Conservation (phyloP, 495 filamentous ascomycete species). For the Penicillium nucicola region DNA sequence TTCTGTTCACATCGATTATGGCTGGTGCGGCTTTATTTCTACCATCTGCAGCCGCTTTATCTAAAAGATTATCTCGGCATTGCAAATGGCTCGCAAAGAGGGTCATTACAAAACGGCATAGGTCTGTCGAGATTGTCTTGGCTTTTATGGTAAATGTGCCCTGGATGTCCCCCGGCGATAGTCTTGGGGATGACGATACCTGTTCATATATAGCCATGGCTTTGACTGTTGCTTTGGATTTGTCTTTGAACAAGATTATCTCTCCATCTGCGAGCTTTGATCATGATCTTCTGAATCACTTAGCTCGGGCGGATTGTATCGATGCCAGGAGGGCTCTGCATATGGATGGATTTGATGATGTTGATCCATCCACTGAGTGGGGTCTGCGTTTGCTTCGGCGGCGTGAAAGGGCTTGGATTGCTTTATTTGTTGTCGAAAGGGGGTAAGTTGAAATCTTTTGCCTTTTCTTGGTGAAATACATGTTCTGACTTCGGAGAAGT, state of each 20-base stretch:
- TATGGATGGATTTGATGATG: conserved; percentile 63
- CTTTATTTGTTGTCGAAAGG: conserved; percentile 69
- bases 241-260: conserved; percentile 67
- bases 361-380: conserved; percentile 57
- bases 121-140: conserved; percentile 69
- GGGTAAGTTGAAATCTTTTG: conserved; percentile 40
- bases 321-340: conserved; percentile 60
- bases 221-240: conserved; percentile 62
- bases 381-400: conserved; percentile 59
- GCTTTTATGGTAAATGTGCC: conserved; percentile 77
- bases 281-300: conserved; percentile 41
- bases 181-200: conserved; percentile 68
- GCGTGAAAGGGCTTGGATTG: conserved; percentile 67
- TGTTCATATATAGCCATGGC: conserved; percentile 69
- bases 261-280: conserved; percentile 51
- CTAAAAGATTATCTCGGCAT: conserved; percentile 60
- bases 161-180: conserved; percentile 68
- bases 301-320: conserved; percentile 63
- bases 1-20: conserved; percentile 68
- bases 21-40: conserved; percentile 63
- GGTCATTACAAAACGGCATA: conserved; percentile 54
- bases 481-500: conserved; percentile 29
- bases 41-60: conserved; percentile 57
- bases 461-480: background rate
- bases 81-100: conserved; percentile 60